Conservation (phyloP, 2,329 filamentous ascomycete species). For the Neonectria coccinea region DNA sequence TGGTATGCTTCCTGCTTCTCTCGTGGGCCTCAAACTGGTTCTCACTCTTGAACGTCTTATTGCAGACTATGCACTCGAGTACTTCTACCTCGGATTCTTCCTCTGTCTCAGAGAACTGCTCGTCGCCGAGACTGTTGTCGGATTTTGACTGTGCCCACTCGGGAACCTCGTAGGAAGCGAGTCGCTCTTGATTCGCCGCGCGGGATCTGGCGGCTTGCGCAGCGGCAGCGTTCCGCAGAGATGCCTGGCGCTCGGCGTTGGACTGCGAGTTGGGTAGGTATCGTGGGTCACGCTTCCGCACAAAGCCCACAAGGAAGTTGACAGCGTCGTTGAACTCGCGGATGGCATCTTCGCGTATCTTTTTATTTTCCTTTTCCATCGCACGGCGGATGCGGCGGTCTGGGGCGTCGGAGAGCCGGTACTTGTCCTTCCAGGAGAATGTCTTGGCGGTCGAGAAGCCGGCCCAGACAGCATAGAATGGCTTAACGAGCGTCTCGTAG, state of each 20-base stretch:
- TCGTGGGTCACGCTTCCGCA: slow-evolving; percentile 90
- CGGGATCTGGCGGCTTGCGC: slow-evolving; percentile 87
- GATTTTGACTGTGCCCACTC: slow-evolving; percentile 78
- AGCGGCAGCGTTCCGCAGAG: slow-evolving; percentile 80
- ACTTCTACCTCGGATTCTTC: slow-evolving; percentile 68
- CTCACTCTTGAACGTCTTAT: slow-evolving; percentile 87
- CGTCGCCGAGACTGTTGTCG: slow-evolving; percentile 60
- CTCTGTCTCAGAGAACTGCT: slow-evolving; percentile 72
- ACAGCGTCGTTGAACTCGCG: slow-evolving; percentile 95
- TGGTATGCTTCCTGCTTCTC: slow-evolving; percentile 95
- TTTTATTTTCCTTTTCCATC: slow-evolving; percentile 97
- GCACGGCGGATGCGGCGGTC: slow-evolving; percentile 84
- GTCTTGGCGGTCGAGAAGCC: slow-evolving; percentile 86
- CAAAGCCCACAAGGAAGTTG: slow-evolving; percentile 85
- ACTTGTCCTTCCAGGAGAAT: slow-evolving; percentile 91
- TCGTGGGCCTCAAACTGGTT: slow-evolving; percentile 93
- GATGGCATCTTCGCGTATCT: slow-evolving; percentile 82
- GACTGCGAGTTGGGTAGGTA: slow-evolving; percentile 82
- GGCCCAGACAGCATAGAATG: slow-evolving; percentile 85
- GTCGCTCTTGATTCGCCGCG: slow-evolving; percentile 82
- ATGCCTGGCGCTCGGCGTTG: slow-evolving; percentile 83
- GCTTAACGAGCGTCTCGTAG: slow-evolving; percentile 80
- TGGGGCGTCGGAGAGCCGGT: slow-evolving; percentile 85
- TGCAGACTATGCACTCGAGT: slow-evolving; percentile 82
- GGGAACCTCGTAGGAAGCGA: slow-evolving; percentile 73